Percentiles rank a stretch among this genome's conserved stretches.
These are phyloP conservation scores for Carex cristatella DNA, from an alignment of 176 grass and related monocot genomes.

Conservation along the genomic window DNA sequence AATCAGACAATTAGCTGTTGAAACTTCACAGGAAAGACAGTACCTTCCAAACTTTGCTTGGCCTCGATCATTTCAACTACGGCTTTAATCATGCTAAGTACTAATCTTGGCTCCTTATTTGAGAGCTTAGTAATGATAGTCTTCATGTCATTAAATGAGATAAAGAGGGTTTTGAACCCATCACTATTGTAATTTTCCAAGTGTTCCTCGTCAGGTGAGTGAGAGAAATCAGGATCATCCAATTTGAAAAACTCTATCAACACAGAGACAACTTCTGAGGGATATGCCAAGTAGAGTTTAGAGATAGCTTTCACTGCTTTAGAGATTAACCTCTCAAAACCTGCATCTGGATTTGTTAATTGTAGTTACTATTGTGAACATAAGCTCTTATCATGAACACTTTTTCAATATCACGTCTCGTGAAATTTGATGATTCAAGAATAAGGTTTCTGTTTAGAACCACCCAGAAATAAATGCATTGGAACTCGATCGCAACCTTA, in stretches of 20 bases:
- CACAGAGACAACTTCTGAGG: conserved; percentile 55
- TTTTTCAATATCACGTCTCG: background rate
- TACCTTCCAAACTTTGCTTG: conserved; percentile 29
- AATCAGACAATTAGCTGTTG: background rate
- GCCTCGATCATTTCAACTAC: conserved; percentile 64
- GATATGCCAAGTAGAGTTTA: conserved; percentile 56
- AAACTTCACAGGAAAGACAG: background rate
- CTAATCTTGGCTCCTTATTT: conserved; percentile 69
- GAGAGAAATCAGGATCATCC: conserved; percentile 33
- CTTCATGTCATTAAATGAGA: conserved; percentile 48
- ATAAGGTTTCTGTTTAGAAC: background rate
- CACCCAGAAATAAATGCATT: background rate
- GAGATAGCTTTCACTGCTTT: conserved; percentile 40
- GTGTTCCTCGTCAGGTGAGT: conserved; percentile 29
- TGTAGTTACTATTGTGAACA: background rate
- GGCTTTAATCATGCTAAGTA: conserved; percentile 59
- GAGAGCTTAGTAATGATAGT: conserved; percentile 45
- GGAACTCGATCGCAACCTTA: background rate
- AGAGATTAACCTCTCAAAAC: conserved; percentile 45
- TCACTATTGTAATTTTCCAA: conserved; percentile 29
- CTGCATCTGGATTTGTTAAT: conserved; percentile 28
- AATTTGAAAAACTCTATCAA: conserved; percentile 57
- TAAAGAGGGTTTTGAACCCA: conserved; percentile 21
- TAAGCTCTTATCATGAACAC: background rate
- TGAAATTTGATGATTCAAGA: background rate